These are phyloP conservation scores for Yamagishiella unicocca DNA, from an alignment of 139 green algal genomes.

Conservation along the genomic window DNA sequence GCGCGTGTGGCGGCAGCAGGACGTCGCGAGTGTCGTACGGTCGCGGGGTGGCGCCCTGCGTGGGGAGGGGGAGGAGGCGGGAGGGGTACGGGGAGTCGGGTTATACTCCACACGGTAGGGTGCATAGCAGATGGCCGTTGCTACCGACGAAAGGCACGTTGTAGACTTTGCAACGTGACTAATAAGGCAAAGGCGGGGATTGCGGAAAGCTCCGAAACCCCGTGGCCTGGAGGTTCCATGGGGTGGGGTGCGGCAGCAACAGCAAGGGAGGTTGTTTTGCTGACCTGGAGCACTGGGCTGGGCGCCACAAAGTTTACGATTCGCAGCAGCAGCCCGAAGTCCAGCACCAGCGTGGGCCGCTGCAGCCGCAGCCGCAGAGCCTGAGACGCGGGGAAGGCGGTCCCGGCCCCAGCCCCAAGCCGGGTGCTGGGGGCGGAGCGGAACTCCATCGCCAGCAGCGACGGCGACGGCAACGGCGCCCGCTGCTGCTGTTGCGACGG, in stretches of 20 bases:
- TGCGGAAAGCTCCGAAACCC: no score
- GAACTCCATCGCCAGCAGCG: slow-evolving; percentile 67
- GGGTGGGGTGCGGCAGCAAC: no score
- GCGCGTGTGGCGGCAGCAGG: not conserved
- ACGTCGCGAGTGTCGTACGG: slow-evolving; percentile 36
- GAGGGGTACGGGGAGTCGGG: not conserved
- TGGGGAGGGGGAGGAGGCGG: not conserved
- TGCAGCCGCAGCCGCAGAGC: slow-evolving; percentile 83
- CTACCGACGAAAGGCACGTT: no score
- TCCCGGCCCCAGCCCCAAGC: not conserved
- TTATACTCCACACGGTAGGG: no score
- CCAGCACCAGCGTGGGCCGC: slow-evolving; percentile 85
- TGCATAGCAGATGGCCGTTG: no score
- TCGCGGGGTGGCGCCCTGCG: slow-evolving; percentile 38
- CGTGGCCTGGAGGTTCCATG: no score
- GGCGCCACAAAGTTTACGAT: slow-evolving; percentile 85
- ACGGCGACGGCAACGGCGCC: slow-evolving; percentile 52
- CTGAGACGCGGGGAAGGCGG: not conserved
- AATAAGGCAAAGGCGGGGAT: no score
- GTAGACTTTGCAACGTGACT: no score
- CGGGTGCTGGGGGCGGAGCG: slow-evolving; percentile 11
- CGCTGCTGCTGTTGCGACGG: not conserved
- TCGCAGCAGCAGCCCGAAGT: slow-evolving; percentile 89
- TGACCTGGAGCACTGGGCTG: slow-evolving; percentile 46
- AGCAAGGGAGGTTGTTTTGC: no score